Conservation (phyloP, 495 filamentous ascomycete species). For the Articulospora tetracladia region DNA sequence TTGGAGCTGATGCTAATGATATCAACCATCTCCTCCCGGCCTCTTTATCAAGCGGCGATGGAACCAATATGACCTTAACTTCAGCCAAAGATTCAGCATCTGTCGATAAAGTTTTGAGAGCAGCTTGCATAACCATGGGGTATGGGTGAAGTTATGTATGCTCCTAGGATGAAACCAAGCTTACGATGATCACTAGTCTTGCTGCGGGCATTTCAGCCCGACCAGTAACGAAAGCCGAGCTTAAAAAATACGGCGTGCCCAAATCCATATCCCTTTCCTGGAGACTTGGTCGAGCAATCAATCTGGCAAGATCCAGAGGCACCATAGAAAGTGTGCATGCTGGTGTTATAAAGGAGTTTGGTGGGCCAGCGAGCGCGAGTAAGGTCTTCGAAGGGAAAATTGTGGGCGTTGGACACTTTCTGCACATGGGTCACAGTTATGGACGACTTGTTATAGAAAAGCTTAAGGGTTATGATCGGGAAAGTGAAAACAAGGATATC, state of each 20-base stretch:
- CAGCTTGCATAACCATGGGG: conserved; percentile 42
- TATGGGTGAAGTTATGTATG: no score
- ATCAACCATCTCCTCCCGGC: neutral
- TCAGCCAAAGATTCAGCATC: neutral
- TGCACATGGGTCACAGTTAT: conserved; percentile 51
- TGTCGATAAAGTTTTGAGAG: conserved; percentile 37
- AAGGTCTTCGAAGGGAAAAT: conserved; percentile 63
- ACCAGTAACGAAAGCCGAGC: conserved; percentile 36
- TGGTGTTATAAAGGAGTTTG: conserved; percentile 53
- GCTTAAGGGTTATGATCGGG: neutral
- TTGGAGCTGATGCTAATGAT: neutral
- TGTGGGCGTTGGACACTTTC: conserved; percentile 47
- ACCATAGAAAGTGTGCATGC: conserved; percentile 41
- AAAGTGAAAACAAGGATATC: neutral
- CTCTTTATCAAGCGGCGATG: neutral
- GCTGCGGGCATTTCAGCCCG: conserved; percentile 40
- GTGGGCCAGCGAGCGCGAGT: conserved; percentile 43
- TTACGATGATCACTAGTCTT: no score
- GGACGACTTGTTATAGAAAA: conserved; percentile 47
- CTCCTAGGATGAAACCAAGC: no score
- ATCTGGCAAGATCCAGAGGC: conserved; percentile 39
- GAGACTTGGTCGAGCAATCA: conserved; percentile 51
- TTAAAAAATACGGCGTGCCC: conserved; percentile 44
- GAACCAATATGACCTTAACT: neutral
- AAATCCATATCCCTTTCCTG: conserved; percentile 47